phyloP scores from a whole-genome alignment of 345 rosid species.

The Pugionium cornutum region DNA sequence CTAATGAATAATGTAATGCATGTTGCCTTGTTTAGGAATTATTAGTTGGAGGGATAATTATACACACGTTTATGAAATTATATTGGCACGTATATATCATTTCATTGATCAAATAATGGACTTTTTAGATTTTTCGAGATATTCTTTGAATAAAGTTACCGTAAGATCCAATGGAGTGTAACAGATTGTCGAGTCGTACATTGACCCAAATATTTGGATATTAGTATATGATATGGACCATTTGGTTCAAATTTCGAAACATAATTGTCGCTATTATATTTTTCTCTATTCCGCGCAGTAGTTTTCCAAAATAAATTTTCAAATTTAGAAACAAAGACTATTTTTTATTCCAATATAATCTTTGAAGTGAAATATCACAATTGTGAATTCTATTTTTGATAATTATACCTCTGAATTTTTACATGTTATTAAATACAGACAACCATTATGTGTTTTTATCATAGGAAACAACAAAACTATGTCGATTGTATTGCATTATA shows the following conservation, averaged over 20 bases:
- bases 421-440: background rate
- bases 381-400: too few species aligned
- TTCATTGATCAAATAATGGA: background rate
- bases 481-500: background rate
- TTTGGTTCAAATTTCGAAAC: constrained; percentile 18
- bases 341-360: too few species aligned
- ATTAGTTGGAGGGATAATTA: constrained; percentile 10
- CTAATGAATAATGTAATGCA: constrained; percentile 29
- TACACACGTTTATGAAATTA: constrained; percentile 2
- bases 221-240: background rate
- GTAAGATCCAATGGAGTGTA: constrained; percentile 27
- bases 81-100: constrained; percentile 4
- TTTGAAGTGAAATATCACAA: too few species aligned
- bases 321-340: too few species aligned
- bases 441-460: background rate
- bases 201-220: constrained; percentile 27
- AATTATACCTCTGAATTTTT: background rate
- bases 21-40: constrained; percentile 30
- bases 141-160: constrained; percentile 21
- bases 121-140: background rate
- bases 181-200: constrained; percentile 26
- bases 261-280: constrained; percentile 10
- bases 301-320: too few species aligned
- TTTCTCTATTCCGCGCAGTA: too few species aligned
- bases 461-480: background rate